phyloP scores from a whole-genome alignment of 1,139 yeast species.

The Saccharomyces hybrid region DNA sequence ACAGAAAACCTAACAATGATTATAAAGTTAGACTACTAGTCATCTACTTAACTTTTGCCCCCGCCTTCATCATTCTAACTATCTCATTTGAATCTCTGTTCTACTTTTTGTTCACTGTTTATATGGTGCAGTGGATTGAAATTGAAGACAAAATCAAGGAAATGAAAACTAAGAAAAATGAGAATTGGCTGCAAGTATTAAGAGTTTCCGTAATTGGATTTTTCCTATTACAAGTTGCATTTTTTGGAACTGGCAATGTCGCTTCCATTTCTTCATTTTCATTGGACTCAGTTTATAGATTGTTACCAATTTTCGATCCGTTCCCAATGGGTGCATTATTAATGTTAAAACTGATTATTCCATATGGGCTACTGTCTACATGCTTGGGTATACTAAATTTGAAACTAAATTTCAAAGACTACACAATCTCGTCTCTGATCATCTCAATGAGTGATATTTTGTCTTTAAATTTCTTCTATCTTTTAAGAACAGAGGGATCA shows the following conservation, averaged over 20 bases:
- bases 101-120: constrained; percentile 67
- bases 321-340: constrained; percentile 94
- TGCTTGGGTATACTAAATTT: constrained; percentile 84
- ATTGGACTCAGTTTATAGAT: constrained; percentile 82
- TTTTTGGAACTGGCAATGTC: constrained; percentile 94
- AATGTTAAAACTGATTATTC: constrained; percentile 75
- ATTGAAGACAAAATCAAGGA: constrained; percentile 50
- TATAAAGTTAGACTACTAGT: constrained; percentile 66
- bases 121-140: constrained; percentile 75
- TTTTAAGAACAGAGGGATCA: constrained; percentile 89
- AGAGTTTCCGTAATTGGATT: constrained; percentile 82
- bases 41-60: constrained; percentile 78
- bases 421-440: constrained; percentile 81
- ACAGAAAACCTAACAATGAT: constrained; percentile 52
- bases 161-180: constrained; percentile 26
- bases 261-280: constrained; percentile 94
- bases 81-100: constrained; percentile 88
- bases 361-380: constrained; percentile 77
- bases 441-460: constrained; percentile 83
- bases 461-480: constrained; percentile 83
- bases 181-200: constrained; percentile 58
- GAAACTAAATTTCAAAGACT: constrained; percentile 66
- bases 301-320: constrained; percentile 91
- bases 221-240: constrained; percentile 82
- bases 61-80: constrained; percentile 79